phyloP scores from a whole-genome alignment of 148 eudicot species.

The Nyssa sinensis region DNA sequence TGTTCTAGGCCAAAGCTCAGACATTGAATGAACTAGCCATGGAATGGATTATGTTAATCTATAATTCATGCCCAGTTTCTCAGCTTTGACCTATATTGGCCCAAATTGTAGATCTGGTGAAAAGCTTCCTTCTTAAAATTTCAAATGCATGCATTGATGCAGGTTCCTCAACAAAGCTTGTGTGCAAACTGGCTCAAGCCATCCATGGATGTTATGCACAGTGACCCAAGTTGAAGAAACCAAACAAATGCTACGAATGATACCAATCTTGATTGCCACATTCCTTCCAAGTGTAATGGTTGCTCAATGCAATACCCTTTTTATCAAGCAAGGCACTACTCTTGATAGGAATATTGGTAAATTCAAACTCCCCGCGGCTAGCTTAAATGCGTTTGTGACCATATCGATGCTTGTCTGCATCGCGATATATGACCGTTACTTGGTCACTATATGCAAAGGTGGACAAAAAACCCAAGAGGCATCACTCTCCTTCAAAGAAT shows the following conservation, averaged over 20 bases:
- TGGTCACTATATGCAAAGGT: not conserved
- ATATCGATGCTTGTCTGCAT: not conserved
- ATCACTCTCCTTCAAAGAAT: conserved; percentile 5
- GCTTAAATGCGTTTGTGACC: not conserved
- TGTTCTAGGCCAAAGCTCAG: not conserved
- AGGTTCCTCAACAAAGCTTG: not conserved
- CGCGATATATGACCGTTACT: not conserved
- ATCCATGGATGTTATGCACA: conserved; percentile 3
- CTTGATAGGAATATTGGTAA: not conserved
- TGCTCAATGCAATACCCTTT: not conserved
- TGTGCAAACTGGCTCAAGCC: not conserved
- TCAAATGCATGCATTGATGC: not conserved
- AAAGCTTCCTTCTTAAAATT: too few species aligned
- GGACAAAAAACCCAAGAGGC: not conserved
- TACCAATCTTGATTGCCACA: not conserved
- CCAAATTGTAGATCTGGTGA: too few species aligned
- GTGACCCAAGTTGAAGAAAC: conserved; percentile 8
- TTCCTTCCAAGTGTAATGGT: not conserved
- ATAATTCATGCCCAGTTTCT: too few species aligned
- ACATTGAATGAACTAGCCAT: not conserved
- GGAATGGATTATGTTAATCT: too few species aligned
- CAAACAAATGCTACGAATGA: not conserved
- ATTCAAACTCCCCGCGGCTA: not conserved
- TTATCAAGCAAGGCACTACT: conserved; percentile 3
- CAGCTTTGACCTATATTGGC: too few species aligned